Evolutionary conservation across 805 yeast species (phyloP), one percentile per base, ranked within the genome.

Genomic region (Saccharomycopsis fermentans): DNA sequence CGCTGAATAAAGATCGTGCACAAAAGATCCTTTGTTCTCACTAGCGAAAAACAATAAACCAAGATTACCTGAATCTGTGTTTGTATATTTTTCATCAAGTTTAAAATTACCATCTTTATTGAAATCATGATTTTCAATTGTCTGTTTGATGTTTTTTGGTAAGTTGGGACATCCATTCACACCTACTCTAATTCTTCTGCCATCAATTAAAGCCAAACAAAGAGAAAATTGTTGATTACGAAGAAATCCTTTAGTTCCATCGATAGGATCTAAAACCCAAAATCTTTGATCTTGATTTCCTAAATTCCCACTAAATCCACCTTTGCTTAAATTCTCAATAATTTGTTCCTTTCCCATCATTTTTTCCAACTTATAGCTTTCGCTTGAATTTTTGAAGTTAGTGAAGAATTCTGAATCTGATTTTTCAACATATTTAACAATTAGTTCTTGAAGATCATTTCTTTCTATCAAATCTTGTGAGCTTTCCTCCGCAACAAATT

Each of bases 221-320:
- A 94, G 96, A 1, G 99, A 97, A 71, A 90, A 94, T 69, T 94
- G 99, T 63, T 91, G 97, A 53, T 96, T 96, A 68, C 99, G 79
- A 57, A 94, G 74, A 69, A 94, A 94, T 0, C 99, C 99, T 70
- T 85, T 94, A 21, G 99, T 94, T 6, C 99, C 99, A 68, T 94
- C 99, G 62, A 94, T 91, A 43, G 99, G 99, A 68, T 94, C 99
- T 67, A 94, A 74, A 0, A 97, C 96, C 99, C 99, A 94, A 69
- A 89, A 83, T 62, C 99, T 77, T 26, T 96, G 96, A 39, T 71
- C 74, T 35, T 73, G 64, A 4, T 97, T 96, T 57, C 97, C 98
- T 68, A 90, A 52, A 32, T 34, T 35, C 21, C 59, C 55, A 5
- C 53, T 55, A n/a, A 29, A 36, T 8, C 59, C 55, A 4, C 58